Conservation (phyloP, 768 basidiomycete species). For the Favolaschia claudopus region DNA sequence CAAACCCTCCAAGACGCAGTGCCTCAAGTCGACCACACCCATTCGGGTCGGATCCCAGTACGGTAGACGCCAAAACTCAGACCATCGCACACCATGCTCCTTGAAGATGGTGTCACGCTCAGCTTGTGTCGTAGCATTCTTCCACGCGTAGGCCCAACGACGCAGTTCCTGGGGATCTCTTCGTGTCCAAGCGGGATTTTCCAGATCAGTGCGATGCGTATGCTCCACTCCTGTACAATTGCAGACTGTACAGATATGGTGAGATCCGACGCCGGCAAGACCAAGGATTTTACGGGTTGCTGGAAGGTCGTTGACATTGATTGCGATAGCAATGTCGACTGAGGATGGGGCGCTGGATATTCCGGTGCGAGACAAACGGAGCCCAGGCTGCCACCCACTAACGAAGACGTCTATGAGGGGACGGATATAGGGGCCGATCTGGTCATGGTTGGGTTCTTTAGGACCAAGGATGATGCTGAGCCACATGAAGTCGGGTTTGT, state of each 20-base stretch:
- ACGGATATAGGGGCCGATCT: conserved; percentile 35
- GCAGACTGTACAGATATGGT: conserved; percentile 38
- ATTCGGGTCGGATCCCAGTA: conserved; percentile 38
- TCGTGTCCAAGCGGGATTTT: conserved; percentile 18
- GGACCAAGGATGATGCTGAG: conserved; percentile 39
- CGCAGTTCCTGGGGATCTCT: conserved; percentile 17
- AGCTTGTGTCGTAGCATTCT: conserved; percentile 9
- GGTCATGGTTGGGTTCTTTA: conserved; percentile 30
- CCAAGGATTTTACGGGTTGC: conserved; percentile 33
- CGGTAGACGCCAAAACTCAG: conserved; percentile 33
- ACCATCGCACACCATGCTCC: conserved; percentile 33
- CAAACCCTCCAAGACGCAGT: conserved; percentile 35
- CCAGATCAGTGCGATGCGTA: conserved; percentile 21
- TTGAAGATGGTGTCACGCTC: conserved; percentile 26
- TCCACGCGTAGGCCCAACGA: conserved; percentile 19
- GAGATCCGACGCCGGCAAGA: conserved; percentile 26
- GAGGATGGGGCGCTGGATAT: neutral
- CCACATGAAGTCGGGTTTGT: conserved; percentile 40
- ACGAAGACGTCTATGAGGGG: conserved; percentile 37
- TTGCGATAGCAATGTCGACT: conserved; percentile 13
- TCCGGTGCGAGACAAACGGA: conserved; percentile 22
- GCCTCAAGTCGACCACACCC: conserved; percentile 42
- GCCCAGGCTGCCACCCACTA: conserved; percentile 21
- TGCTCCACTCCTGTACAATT: conserved; percentile 23
- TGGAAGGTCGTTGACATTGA: conserved; percentile 38